Evolutionary conservation across 352 stramenopile species (phyloP).

Genomic region (Phytophthora uliginosa): DNA sequence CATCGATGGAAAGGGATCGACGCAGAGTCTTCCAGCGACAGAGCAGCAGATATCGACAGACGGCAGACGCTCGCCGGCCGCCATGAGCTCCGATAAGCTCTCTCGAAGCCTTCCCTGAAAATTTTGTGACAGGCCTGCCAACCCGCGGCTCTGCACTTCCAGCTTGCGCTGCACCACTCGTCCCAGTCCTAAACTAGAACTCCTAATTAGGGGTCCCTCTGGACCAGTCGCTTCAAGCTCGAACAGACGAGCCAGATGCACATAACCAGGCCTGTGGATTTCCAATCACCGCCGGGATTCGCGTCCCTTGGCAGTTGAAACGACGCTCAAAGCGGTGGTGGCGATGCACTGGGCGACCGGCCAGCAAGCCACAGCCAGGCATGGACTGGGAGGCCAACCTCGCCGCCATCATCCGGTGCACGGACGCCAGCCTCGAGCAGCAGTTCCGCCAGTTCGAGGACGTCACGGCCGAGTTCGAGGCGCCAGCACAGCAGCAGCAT

Average conservation of each 20-base stretch:
- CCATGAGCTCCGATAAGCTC: background rate
- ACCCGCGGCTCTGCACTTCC: constrained; percentile 13
- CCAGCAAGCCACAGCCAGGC: background rate
- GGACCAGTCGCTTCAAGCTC: constrained; percentile 5
- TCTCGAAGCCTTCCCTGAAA: background rate
- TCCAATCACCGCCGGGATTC: constrained; percentile 25
- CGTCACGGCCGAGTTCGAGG: constrained; percentile 37
- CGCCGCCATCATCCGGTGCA: constrained; percentile 85
- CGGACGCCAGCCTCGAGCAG: constrained; percentile 78
- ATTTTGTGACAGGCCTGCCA: constrained; percentile 28
- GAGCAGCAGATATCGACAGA: background rate
- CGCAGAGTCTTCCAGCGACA: background rate
- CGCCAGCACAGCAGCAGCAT: background rate
- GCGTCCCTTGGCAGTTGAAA: constrained; percentile 26
- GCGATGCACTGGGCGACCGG: background rate
- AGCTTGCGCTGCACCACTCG: background rate
- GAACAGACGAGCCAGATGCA: constrained; percentile 1
- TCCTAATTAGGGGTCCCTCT: constrained; percentile 1
- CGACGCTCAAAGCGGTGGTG: constrained; percentile 18
- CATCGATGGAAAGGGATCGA: background rate
- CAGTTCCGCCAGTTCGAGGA: constrained; percentile 80
- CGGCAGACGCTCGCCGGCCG: background rate
- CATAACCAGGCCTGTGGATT: constrained; percentile 2
- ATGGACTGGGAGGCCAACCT: constrained; percentile 87
- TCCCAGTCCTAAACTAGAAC: constrained; percentile 1